Base-by-base conservation (phyloP, 78 protist species). In the Planoprotostelium fungivorum region DNA sequence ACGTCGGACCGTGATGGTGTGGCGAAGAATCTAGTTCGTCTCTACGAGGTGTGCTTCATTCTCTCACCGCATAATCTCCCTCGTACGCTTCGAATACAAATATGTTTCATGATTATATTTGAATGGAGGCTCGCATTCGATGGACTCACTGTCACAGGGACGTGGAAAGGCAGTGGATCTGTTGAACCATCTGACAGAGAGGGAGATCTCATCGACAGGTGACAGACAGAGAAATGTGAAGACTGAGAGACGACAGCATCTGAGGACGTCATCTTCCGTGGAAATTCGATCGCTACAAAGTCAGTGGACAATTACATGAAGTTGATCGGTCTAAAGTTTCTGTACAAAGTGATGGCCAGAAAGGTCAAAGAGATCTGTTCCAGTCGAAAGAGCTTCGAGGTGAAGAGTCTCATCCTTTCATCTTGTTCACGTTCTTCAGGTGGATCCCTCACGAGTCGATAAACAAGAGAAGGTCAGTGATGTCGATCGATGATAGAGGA, bases 221-320 rank as follows among this genome's bases (percentile, higher is more conserved):
- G 16, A 25, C 73, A 25, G 73, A 51, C 73, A 5, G 5, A 51
- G 5, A 51, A 51, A 51, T 51, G n/a, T n/a, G n/a, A n/a, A n/a
- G n/a, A n/a, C n/a, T n/a, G n/a, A n/a, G n/a, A n/a, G n/a, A n/a
- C n/a, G n/a, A 91, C 94, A 34, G 91, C 89, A 84, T 89, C 89
- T 39, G 93, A 90, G 0, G 93, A 93, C 9, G 93, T 95, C 35
- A 90, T 95, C 28, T 95, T 95, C 92, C 88, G 97, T 16, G 96
- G 96, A 1, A 95, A 95, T 88, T 92, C 96, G 36, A 35, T 95
- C 0, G 95, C 97, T 1, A 92, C 97, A 63, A 95, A 95, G 63
- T 36, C 89, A 28, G 85, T 92, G 1, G 94, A 94, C 51, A 89
- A 88, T 36, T 95, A 89, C 37, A 92, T 93, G 95, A 92, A 95